A percentile compares a stretch with the other conserved stretches of the same genome.
Evolutionary conservation across 2,329 filamentous ascomycete genomes (phyloP).

Genomic region (Epichloe gansuensis): DNA sequence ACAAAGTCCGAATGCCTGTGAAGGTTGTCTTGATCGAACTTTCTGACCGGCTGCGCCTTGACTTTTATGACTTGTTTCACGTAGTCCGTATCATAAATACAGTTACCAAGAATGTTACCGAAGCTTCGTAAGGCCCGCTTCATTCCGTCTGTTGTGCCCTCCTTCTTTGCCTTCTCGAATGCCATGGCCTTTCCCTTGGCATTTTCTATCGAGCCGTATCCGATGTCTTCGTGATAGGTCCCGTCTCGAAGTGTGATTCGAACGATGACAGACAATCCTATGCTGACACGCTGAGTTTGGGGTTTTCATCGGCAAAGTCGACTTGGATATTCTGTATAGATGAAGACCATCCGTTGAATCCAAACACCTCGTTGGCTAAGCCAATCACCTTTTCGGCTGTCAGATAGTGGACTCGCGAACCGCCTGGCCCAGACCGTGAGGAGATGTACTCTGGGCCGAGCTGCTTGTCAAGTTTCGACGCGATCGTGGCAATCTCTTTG

Average conservation of each 20-base stretch:
- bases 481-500: slow-evolving; percentile 78
- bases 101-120: slow-evolving; percentile 95
- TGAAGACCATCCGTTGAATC: slow-evolving; percentile 96
- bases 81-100: slow-evolving; percentile 95
- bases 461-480: slow-evolving; percentile 79
- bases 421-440: slow-evolving; percentile 67
- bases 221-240: slow-evolving; percentile 95
- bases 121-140: slow-evolving; percentile 86
- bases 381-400: slow-evolving; percentile 95
- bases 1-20: slow-evolving; percentile 71
- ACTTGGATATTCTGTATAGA: slow-evolving; percentile 91
- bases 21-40: slow-evolving; percentile 67
- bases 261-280: slow-evolving; percentile 83
- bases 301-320: slow-evolving; percentile 86
- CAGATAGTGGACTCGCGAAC: slow-evolving; percentile 82
- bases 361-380: slow-evolving; percentile 88
- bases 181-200: slow-evolving; percentile 88
- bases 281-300: slow-evolving; percentile 63
- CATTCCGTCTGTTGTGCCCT: slow-evolving; percentile 87
- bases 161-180: slow-evolving; percentile 98
- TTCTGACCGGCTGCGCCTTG: slow-evolving; percentile 59
- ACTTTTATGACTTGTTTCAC: slow-evolving; percentile 81
- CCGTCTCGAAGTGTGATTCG: slow-evolving; percentile 84
- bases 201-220: slow-evolving; percentile 94
- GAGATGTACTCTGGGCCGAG: slow-evolving; percentile 95